Evolutionary conservation across 495 filamentous ascomycete species (phyloP).

Genomic region (Lindgomyces ingoldianus): DNA sequence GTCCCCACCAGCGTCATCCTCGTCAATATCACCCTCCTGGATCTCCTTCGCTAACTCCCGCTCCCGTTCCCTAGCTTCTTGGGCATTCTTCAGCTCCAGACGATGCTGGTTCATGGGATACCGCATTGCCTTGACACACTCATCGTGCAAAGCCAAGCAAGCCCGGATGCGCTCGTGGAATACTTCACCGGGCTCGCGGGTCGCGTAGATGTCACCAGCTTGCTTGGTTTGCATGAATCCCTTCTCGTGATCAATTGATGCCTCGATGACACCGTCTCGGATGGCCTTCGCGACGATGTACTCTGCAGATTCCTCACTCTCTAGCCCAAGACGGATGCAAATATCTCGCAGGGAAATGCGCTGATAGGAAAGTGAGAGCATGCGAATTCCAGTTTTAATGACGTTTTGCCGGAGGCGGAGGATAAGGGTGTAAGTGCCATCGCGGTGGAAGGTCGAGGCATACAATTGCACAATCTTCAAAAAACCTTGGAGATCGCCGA

Average conservation of each 20-base stretch:
- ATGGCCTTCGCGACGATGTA: constrained; percentile 99
- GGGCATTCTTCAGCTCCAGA: constrained; percentile 95
- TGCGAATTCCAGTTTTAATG: constrained; percentile 98
- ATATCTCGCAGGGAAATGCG: constrained; percentile 97
- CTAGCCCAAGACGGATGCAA: constrained; percentile 88
- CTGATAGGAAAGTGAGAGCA: constrained; percentile 98
- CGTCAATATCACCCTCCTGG: constrained; percentile 94
- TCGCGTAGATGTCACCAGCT: constrained; percentile 90
- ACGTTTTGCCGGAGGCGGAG: constrained; percentile 94
- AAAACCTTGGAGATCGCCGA: constrained; percentile 91
- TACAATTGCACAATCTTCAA: constrained; percentile 77
- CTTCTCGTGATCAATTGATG: constrained; percentile 86
- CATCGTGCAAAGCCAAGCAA: constrained; percentile 87
- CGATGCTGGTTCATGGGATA: constrained; percentile 99
- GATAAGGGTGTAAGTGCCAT: constrained; percentile 94
- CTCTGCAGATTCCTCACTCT: constrained; percentile 92
- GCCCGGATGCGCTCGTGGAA: constrained; percentile 96
- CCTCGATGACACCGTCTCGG: constrained; percentile 96
- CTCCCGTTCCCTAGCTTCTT: constrained; percentile 94
- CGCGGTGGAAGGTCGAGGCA: constrained; percentile 80
- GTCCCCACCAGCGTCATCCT: constrained; percentile 94
- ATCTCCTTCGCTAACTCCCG: constrained; percentile 98
- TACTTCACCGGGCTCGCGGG: constrained; percentile 89
- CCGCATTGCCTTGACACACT: constrained; percentile 98
- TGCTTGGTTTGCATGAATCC: constrained; percentile 99